These are phyloP conservation scores for Pittosporum tobira DNA, from an alignment of 129 eudicot genomes.

Conservation along the genomic window DNA sequence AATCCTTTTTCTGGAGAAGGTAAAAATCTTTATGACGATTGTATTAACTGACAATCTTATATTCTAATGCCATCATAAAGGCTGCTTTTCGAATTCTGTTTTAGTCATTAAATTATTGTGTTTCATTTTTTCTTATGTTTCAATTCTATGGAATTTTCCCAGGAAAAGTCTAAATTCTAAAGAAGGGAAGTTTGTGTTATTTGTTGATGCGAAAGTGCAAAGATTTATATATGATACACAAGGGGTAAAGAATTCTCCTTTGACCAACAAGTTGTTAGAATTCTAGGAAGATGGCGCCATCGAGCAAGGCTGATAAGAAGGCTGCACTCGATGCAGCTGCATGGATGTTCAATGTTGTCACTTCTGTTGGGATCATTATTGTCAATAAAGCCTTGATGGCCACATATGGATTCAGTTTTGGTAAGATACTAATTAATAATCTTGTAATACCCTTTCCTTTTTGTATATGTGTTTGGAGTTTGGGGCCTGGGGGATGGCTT, in stretches of 20 bases:
- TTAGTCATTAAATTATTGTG: conserved; percentile 4
- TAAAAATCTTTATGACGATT: too few species aligned
- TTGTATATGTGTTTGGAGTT: neutral
- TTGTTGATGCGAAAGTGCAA: conserved; percentile 28
- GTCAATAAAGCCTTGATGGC: conserved; percentile 93
- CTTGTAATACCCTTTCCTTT: neutral
- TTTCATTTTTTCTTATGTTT: conserved; percentile 14
- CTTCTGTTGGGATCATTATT: conserved; percentile 86
- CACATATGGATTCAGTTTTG: conserved; percentile 76
- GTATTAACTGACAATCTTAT: too few species aligned
- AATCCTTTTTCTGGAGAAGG: too few species aligned
- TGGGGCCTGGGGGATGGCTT: neutral
- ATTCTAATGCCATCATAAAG: neutral
- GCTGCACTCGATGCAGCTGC: conserved; percentile 77
- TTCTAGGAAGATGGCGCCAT: conserved; percentile 51
- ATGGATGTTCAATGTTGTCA: conserved; percentile 83
- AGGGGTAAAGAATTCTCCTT: conserved; percentile 39
- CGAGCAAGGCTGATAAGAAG: conserved; percentile 84
- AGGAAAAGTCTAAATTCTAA: conserved; percentile 17
- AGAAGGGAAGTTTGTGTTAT: conserved; percentile 14
- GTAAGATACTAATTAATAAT: conserved; percentile 21
- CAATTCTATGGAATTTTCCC: conserved; percentile 2
- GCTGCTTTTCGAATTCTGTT: neutral
- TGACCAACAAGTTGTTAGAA: conserved; percentile 6
- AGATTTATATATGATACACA: conserved; percentile 18